Conservation (phyloP, 2,329 filamentous ascomycete genomes). For the Dactylonectria estremocensis region DNA sequence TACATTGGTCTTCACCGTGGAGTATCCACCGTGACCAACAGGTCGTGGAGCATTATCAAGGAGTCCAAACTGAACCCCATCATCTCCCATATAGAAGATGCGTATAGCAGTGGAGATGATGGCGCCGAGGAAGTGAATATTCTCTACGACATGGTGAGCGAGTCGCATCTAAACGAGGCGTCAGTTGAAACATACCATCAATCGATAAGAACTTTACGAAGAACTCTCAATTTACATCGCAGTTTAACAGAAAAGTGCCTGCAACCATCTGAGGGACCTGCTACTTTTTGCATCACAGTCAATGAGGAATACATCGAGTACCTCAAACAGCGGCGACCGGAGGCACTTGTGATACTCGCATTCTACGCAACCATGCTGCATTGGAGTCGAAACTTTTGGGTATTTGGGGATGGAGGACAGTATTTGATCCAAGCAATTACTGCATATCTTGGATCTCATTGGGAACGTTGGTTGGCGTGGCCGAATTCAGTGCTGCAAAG, state of each 20-base stretch:
- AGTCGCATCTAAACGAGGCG: not conserved
- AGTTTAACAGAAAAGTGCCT: not conserved
- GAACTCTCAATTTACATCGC: not conserved
- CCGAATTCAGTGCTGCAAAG: not conserved
- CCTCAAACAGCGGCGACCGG: slow-evolving; percentile 25
- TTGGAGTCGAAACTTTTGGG: slow-evolving; percentile 9
- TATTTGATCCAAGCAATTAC: slow-evolving; percentile 13
- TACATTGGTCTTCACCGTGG: slow-evolving; percentile 19
- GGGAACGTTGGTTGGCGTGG: slow-evolving; percentile 13
- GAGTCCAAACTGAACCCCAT: not conserved
- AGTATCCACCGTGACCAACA: not conserved
- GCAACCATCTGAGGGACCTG: slow-evolving; percentile 2
- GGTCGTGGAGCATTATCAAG: slow-evolving; percentile 1
- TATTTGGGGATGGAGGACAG: slow-evolving; percentile 11
- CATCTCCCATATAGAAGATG: slow-evolving; percentile 1
- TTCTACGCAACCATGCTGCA: slow-evolving; percentile 19
- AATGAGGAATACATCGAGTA: slow-evolving; percentile 10
- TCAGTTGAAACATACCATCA: not conserved
- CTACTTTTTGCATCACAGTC: slow-evolving; percentile 12
- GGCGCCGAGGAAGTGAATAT: not conserved
- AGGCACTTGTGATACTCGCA: slow-evolving; percentile 32
- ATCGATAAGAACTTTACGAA: not conserved
- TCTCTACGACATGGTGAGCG: slow-evolving; percentile 2
- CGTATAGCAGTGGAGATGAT: not conserved
- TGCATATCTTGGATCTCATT: slow-evolving; percentile 10